Percentiles rank a stretch among this genome's conserved stretches.
Evolutionary conservation across 345 rosid genomes (phyloP).

Genomic region (Eutrema japonicum): DNA sequence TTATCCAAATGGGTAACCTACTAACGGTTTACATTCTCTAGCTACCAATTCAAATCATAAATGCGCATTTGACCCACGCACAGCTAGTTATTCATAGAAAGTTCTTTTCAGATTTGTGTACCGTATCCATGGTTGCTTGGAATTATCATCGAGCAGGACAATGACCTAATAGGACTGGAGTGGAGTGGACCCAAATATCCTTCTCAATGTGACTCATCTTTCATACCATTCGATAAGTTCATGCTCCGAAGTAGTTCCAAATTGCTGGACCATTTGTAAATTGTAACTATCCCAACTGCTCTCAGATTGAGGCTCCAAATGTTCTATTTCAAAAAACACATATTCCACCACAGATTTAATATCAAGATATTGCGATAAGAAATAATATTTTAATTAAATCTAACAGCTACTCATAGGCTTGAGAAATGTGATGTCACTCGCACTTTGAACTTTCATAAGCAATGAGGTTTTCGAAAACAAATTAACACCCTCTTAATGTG

Average conservation of each 20-base stretch:
- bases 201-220: constrained; percentile 11
- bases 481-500: too few relatives aligned
- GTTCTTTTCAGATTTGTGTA: not conserved
- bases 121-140: not conserved
- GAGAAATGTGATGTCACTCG: constrained; percentile 11
- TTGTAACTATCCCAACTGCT: too few relatives aligned
- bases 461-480: not conserved
- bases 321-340: too few relatives aligned
- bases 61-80: not conserved
- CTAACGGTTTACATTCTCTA: not conserved
- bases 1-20: not conserved
- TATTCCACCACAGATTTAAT: constrained; percentile 14
- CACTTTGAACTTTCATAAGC: not conserved
- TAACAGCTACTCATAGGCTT: constrained; percentile 1
- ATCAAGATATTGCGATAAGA: not conserved
- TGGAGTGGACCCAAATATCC: not conserved
- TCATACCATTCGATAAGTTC: not conserved
- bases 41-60: constrained; percentile 8
- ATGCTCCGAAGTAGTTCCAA: not conserved
- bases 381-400: not conserved
- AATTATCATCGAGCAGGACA: not conserved
- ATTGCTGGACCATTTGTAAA: too few relatives aligned
- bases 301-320: too few relatives aligned
- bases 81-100: not conserved
- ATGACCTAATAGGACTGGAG: not conserved